These are phyloP conservation scores for Phyllosticta capitalensis DNA, from an alignment of 2,329 filamentous ascomycete genomes.

Conservation along the genomic window DNA sequence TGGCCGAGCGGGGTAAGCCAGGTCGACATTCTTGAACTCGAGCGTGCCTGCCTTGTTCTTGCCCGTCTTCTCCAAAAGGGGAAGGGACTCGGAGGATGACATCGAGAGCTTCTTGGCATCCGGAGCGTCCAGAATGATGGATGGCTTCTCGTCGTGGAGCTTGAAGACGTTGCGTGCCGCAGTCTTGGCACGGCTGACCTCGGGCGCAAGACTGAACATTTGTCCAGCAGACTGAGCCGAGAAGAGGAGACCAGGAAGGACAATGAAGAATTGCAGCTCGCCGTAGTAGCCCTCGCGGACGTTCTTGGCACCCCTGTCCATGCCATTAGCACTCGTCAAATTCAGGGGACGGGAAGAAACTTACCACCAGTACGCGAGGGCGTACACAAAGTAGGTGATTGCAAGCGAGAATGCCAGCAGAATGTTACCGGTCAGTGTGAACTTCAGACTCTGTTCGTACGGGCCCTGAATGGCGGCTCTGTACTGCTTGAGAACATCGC, in stretches of 20 bases:
- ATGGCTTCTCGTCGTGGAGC: constrained; percentile 31
- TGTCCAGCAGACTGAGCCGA: constrained; percentile 39
- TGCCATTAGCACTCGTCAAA: neutral
- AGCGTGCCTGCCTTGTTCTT: constrained; percentile 35
- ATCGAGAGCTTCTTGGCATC: neutral
- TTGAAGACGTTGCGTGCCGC: constrained; percentile 36
- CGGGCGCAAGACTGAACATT: constrained; percentile 37
- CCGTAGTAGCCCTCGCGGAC: constrained; percentile 34
- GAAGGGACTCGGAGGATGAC: constrained; percentile 14
- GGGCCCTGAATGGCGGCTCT: constrained; percentile 28
- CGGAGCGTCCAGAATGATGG: constrained; percentile 22
- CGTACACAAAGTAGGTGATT: constrained; percentile 40
- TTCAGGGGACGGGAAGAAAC: neutral
- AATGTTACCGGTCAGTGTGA: constrained; percentile 32
- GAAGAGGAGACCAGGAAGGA: constrained; percentile 37
- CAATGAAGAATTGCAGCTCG: constrained; percentile 36
- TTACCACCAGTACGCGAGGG: constrained; percentile 40
- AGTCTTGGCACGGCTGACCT: constrained; percentile 35
- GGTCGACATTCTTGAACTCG: constrained; percentile 24
- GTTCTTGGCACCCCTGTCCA: constrained; percentile 28
- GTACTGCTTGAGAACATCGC: constrained; percentile 30
- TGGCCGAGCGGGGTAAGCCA: constrained; percentile 25
- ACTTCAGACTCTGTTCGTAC: constrained; percentile 31
- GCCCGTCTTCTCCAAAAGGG: constrained; percentile 25
- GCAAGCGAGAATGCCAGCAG: constrained; percentile 36